A percentile compares a stretch with the other conserved stretches of the same genome.
Evolutionary conservation across 768 basidiomycete species (phyloP).

Genomic region (Hortiboletus flavorubellus): DNA sequence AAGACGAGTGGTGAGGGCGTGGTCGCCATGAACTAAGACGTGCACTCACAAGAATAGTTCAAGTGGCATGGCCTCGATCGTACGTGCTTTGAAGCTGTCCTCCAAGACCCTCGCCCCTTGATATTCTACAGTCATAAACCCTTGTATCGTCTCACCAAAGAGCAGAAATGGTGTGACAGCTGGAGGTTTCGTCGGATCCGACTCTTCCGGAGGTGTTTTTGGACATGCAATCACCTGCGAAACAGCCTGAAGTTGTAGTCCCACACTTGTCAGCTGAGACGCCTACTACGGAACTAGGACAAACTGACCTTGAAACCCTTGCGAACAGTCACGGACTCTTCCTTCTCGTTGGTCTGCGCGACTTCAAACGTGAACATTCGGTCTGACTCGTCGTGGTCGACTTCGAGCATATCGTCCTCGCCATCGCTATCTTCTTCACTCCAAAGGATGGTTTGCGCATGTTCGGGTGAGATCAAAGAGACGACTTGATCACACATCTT

Average conservation of each 20-base stretch:
- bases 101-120: too few species aligned
- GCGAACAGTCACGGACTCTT: conserved; percentile 42
- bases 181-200: background rate
- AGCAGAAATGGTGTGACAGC: conserved; percentile 29
- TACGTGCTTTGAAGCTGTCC: too few species aligned
- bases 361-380: conserved; percentile 52
- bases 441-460: conserved; percentile 44
- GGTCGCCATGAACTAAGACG: too few species aligned
- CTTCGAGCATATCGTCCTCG: conserved; percentile 20
- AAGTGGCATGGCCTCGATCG: too few species aligned
- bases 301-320: conserved; percentile 44
- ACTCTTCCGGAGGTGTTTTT: conserved; percentile 4
- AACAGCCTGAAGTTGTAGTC: background rate
- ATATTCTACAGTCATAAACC: conserved; percentile 33
- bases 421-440: conserved; percentile 28
- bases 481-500: conserved; percentile 56
- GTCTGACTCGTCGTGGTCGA: conserved; percentile 40
- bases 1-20: too few species aligned
- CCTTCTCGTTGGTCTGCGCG: conserved; percentile 50
- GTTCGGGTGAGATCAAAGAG: conserved; percentile 47
- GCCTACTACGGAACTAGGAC: background rate
- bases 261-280: background rate
- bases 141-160: conserved; percentile 39
- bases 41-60: too few species aligned
- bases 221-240: conserved; percentile 13